Evolutionary conservation across 2,329 filamentous ascomycete species (phyloP), one percentile per base, ranked within the genome.

Genomic region (Alternaria novae-zelandiae): DNA sequence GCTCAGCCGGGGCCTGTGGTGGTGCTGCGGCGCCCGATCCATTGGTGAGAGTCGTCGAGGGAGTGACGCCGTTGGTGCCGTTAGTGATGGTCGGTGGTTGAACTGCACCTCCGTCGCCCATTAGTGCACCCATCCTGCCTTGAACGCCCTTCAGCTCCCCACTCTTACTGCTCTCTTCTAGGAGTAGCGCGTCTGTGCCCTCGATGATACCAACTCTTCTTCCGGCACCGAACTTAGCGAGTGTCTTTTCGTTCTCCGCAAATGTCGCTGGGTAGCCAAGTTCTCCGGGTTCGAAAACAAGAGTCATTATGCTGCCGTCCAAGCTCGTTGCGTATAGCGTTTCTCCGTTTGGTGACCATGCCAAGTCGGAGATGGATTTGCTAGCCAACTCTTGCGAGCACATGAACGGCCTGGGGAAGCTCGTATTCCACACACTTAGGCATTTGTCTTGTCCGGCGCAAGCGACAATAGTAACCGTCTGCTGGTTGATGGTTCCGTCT

Each of bases 361-460:
- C 89, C 57, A 99, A 84, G 81, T 99, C 96, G 2, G 94, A 96
- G 68, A 99, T 95, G 1, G 96, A 92, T 78, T 99, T 99, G 45
- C 89, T 89, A 17, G 93, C 90, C 63, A 99, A 81, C 72, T 98
- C 95, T 76, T 97, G 93, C 10, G 94, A 86, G 56, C 98, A 94
- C 20, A 97, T 90, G 20, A 98, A 90, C 0, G 96, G 96, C 21
- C 96, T 86, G 1, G 96, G 94, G 23, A 93, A 97, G 75, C 94
- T 97, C 1, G 96, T 99, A 72, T 97, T 98, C 96, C 96, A 99
- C 41, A 99, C 91, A 74, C 93, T 97, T 45, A 99, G 82, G 3
- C 94, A 96, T 81, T 97, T 98, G 78, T 99, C 96, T 74, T 97
- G 96, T 4, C 96, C 96, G 6, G 95, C 96, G 66, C 95, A 98